Base-by-base conservation (phyloP, 2,329 filamentous ascomycete genomes). In the Fusarium decemcellulare region DNA sequence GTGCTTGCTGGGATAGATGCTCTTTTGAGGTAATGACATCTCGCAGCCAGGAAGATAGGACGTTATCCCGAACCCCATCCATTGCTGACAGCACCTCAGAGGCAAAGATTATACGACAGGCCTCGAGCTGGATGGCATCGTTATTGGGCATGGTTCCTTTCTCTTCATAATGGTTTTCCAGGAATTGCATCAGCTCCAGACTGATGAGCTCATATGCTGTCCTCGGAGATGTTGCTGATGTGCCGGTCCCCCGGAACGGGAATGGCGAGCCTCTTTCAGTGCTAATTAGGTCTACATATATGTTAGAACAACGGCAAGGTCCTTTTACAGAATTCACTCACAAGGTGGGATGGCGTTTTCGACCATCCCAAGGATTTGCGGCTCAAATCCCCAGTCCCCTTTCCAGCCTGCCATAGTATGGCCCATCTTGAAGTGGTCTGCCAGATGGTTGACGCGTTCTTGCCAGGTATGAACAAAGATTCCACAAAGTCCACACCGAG, bases 361-460 rank as follows among this genome's bases (percentile, higher is more conserved):
- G 5, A 50, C 30, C 30, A 50, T 50, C 12, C 37, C 47, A 9
- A 50, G 47, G 16, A 50, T 50, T 14, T 30, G 32, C 10, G 16
- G 12, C 12, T 50, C 47, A 5, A 50, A 50, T 8, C 47, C 47
- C 47, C 47, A 50, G 14, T 50, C 47, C n/a, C 47, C 47, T 36
- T 50, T 50, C 47, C 47, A 50, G n/a, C 30, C 12, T 27, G 47
- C 47, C 47, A 50, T 50, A 3, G 47, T 50, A 15, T 50, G 47
- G 5, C 47, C 47, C 47, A 50, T 50, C 12, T 50, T 50, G 8
- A 50, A 50, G 30, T 50, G 47, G 15, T 50, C 47, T 23, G 47
- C 16, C 32, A 50, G 12, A 50, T 50, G 47, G 5, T 50, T 37
- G n/a, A 50, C 47, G 7, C 47, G 47, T 2, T 50, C 47, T 36